Base-by-base conservation (phyloP, 805 yeast genomes). In the Hanseniaspora opuntiae region DNA sequence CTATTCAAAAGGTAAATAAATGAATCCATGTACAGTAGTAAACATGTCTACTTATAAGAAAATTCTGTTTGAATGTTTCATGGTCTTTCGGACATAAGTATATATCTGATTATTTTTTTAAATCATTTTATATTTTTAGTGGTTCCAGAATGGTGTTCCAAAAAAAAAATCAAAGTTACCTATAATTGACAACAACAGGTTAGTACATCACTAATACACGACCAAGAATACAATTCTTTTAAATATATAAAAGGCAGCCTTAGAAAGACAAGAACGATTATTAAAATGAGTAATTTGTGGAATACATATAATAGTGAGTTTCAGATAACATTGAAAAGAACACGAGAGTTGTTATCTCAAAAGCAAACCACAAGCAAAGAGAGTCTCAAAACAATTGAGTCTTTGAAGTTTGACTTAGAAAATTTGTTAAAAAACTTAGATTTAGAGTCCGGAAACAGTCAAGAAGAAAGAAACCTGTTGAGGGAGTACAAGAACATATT, bases 351-450 rank as follows among this genome's bases (percentile, higher is more conserved):
- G 16, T 36, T 66, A 12, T 39, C 41, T n/a, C 28, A 47, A 4
- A 62, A 62, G 47, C 55, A 58, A 2, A 44, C 61, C 6, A 61
- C 60, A 38, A 62, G 64, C 45, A 63, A 60, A 52, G 50, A 54
- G 14, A 59, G 62, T 2, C 39, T 65, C 17, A 60, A 60, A 35
- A 61, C 60, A 30, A 58, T 65, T 24, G 66, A 65, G 42, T 61
- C 62, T 37, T 62, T 64, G 42, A 63, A 63, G 47, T 67, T 63
- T 49, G 70, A 67, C 41, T 55, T 65, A 11, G 51, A 62, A 9
- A 95, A 86, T 62, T 79, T 80, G 66, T 67, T 87, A 44, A 96
- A 89, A 59, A 95, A 90, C 59, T 82, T 93, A 82, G 80, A 80
- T 28, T 73, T 90, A 41, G 97, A 90, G 64, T 83, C 89, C 35